Conservation (phyloP, 352 stramenopile species). For the Phytophthora melonis region DNA sequence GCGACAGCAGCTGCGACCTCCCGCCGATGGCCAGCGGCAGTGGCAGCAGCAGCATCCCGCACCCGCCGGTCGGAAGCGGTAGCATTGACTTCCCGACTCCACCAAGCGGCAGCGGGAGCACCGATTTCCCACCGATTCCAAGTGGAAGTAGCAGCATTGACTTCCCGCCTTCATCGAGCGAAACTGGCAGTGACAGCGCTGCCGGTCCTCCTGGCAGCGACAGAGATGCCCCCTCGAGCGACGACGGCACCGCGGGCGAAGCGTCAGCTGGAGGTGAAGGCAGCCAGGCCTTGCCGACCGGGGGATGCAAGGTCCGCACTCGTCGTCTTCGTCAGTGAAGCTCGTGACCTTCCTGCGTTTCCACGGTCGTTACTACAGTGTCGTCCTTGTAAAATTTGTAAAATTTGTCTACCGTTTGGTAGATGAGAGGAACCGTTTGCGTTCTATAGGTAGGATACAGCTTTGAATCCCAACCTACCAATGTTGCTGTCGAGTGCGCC, state of each 20-base stretch:
- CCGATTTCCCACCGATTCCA: background rate
- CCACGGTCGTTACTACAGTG: no score
- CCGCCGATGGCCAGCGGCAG: constrained; percentile 6
- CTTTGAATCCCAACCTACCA: no score
- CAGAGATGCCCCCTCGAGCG: background rate
- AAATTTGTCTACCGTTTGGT: no score
- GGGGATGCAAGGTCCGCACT: constrained; percentile 28
- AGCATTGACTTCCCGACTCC: constrained; percentile 1
- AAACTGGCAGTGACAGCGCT: constrained; percentile 2
- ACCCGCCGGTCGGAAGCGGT: background rate
- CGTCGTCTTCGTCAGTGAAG: constrained; percentile 28
- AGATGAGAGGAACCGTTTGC: no score
- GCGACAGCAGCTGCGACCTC: constrained; percentile 14
- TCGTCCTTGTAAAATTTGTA: no score
- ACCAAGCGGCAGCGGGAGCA: constrained; percentile 8
- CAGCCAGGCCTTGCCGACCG: background rate
- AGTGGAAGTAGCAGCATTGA: constrained; percentile 5
- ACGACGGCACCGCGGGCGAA: constrained; percentile 4
- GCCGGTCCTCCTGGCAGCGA: constrained; percentile 8
- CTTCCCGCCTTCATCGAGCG: background rate
- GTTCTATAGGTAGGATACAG: no score
- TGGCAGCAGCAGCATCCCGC: background rate
- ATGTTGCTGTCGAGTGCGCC: no score
- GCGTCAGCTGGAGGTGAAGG: constrained; percentile 1
- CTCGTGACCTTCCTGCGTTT: background rate